phyloP scores from a whole-genome alignment of 805 yeast genomes.

The Dipodascus albidus region DNA sequence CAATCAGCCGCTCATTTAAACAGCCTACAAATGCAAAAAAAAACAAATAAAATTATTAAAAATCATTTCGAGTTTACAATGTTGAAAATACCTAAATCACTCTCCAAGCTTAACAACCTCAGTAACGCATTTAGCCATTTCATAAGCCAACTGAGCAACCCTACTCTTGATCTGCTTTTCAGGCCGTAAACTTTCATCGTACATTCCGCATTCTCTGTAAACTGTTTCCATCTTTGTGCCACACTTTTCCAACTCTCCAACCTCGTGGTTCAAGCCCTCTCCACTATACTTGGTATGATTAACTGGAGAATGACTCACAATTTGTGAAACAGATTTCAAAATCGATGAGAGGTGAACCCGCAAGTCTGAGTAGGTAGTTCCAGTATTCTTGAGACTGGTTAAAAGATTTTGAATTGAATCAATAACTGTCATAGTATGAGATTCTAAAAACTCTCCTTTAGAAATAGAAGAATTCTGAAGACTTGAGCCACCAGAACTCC shows the following conservation, averaged over 20 bases:
- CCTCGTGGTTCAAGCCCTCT: slow-evolving; percentile 39
- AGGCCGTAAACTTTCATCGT: slow-evolving; percentile 41
- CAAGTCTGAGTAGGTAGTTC: slow-evolving; percentile 34
- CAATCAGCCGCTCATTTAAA: no score
- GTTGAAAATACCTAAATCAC: no score
- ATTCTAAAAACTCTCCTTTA: slow-evolving; percentile 74
- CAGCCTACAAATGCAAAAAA: no score
- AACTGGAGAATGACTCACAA: slow-evolving; percentile 63
- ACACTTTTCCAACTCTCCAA: slow-evolving; percentile 47
- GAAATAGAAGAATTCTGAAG: slow-evolving; percentile 84
- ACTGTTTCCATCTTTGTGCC: slow-evolving; percentile 68
- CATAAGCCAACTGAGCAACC: slow-evolving; percentile 91
- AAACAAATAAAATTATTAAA: no score
- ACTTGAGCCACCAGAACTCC: not conserved
- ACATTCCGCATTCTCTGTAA: slow-evolving; percentile 32
- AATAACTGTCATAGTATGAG: slow-evolving; percentile 86
- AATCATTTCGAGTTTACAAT: not conserved
- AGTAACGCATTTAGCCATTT: slow-evolving; percentile 91
- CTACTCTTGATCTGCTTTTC: slow-evolving; percentile 86
- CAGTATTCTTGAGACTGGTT: slow-evolving; percentile 35
- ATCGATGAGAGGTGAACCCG: slow-evolving; percentile 33
- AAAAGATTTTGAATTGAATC: slow-evolving; percentile 78
- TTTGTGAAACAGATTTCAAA: slow-evolving; percentile 68
- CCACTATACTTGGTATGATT: slow-evolving; percentile 82
- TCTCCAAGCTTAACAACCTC: slow-evolving; percentile 93